phyloP scores from a whole-genome alignment of 169 alveolate genomes.

The Eimeria tenella region DNA sequence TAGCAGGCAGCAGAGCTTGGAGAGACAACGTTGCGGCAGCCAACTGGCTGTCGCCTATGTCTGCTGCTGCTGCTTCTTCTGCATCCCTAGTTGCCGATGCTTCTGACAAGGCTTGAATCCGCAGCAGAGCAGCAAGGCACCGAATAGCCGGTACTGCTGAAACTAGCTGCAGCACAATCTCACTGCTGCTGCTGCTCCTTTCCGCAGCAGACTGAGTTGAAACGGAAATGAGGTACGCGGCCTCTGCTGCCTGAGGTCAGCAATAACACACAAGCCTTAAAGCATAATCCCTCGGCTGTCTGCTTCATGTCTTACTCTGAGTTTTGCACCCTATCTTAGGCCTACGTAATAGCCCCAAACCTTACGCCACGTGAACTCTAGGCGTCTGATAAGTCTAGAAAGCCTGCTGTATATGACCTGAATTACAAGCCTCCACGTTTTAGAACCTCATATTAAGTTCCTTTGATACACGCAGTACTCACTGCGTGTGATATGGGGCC shows the following conservation, averaged over 20 bases:
- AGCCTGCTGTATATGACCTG: no score
- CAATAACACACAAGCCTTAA: slow-evolving; percentile 6
- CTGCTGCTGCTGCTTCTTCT: neutral
- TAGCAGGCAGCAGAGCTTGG: slow-evolving; percentile 37
- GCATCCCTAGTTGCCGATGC: neutral
- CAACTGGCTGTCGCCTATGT: neutral
- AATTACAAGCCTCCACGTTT: no score
- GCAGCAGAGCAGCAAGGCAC: slow-evolving; percentile 62
- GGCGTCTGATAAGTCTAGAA: no score
- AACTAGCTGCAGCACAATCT: slow-evolving; percentile 5
- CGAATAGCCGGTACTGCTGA: slow-evolving; percentile 58
- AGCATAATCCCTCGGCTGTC: neutral
- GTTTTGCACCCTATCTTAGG: no score
- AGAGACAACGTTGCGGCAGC: slow-evolving; percentile 59
- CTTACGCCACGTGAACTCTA: no score
- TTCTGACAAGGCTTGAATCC: neutral
- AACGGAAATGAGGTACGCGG: slow-evolving; percentile 17
- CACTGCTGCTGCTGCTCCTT: slow-evolving; percentile 44
- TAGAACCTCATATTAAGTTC: no score
- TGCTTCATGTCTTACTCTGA: neutral
- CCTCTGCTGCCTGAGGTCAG: slow-evolving; percentile 48
- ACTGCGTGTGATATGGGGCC: slow-evolving; percentile 40
- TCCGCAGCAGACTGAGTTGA: neutral
- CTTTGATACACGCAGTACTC: neutral
- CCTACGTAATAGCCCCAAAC: no score